Evolutionary conservation across 2,329 filamentous ascomycete genomes (phyloP).

Genomic region (Fusarium redolens): DNA sequence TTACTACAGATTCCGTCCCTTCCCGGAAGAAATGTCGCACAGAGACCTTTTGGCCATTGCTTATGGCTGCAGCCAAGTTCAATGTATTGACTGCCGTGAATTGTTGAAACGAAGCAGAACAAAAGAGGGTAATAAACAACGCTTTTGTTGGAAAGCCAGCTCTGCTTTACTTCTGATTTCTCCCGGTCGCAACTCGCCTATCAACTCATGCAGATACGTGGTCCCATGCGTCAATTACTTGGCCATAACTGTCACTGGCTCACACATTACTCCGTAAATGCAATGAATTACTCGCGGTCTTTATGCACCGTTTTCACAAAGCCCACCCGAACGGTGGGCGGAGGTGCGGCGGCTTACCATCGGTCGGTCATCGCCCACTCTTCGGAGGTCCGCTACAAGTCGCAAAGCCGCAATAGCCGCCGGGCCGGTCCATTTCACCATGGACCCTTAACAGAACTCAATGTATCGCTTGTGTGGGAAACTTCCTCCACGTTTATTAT

Average conservation of each 20-base stretch:
- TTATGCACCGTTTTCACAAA: conserved; percentile 24
- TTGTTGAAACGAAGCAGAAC: conserved; percentile 15
- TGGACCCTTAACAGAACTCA: conserved; percentile 20
- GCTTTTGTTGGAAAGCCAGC: neutral
- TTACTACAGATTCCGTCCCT: conserved; percentile 9
- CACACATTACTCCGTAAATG: neutral
- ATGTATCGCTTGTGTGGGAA: conserved; percentile 6
- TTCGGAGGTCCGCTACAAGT: conserved; percentile 30
- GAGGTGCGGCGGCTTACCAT: conserved; percentile 36
- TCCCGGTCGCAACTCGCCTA: neutral
- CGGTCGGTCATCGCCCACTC: conserved; percentile 33
- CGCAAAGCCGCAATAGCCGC: conserved; percentile 46
- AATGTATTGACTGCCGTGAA: conserved; percentile 4
- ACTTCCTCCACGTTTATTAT: neutral
- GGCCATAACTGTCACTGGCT: neutral
- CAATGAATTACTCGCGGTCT: conserved; percentile 6
- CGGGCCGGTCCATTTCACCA: conserved; percentile 43
- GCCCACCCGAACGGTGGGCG: conserved; percentile 18
- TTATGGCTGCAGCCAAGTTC: conserved; percentile 13
- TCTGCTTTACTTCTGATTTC: neutral
- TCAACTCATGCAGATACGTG: neutral
- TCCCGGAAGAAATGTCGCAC: conserved; percentile 13
- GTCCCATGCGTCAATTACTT: neutral
- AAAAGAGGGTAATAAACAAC: neutral
- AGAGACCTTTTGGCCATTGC: neutral